Evolutionary conservation across 176 grass and related monocot species (phyloP).

Genomic region (Bolboschoenus planiculmis): DNA sequence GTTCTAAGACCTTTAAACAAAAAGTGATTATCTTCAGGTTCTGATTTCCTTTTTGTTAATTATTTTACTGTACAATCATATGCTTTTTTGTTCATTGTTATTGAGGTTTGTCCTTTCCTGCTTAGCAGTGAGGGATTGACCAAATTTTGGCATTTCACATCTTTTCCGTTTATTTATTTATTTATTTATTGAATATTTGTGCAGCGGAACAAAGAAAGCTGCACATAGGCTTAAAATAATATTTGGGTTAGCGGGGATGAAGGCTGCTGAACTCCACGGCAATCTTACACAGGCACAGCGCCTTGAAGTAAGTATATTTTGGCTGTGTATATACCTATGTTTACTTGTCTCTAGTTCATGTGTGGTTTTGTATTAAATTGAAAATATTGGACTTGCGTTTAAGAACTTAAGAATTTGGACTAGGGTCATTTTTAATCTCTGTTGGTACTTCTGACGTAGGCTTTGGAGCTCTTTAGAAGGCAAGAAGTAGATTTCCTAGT

Average conservation of each 20-base stretch:
- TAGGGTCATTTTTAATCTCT: not conserved
- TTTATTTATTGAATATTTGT: conserved; percentile 25
- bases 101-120: not conserved
- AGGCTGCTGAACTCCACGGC: conserved; percentile 96
- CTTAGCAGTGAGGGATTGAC: not conserved
- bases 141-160: not conserved
- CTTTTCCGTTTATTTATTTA: conserved; percentile 5
- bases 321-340: not conserved
- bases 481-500: conserved; percentile 88
- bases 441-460: conserved; percentile 31
- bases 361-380: not conserved
- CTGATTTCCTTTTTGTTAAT: conserved; percentile 4
- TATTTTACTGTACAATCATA: conserved; percentile 14
- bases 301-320: conserved; percentile 71
- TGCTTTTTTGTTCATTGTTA: not conserved
- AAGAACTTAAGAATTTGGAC: not conserved
- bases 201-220: conserved; percentile 78
- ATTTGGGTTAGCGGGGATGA: conserved; percentile 82
- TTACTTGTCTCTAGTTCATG: not conserved
- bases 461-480: conserved; percentile 88
- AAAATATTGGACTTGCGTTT: not conserved
- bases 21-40: conserved; percentile 97
- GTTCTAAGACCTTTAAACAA: conserved; percentile 86
- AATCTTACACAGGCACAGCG: conserved; percentile 97
- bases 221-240: conserved; percentile 97